phyloP scores from a whole-genome alignment of 331 rosid species.

The Acacia pycnantha region DNA sequence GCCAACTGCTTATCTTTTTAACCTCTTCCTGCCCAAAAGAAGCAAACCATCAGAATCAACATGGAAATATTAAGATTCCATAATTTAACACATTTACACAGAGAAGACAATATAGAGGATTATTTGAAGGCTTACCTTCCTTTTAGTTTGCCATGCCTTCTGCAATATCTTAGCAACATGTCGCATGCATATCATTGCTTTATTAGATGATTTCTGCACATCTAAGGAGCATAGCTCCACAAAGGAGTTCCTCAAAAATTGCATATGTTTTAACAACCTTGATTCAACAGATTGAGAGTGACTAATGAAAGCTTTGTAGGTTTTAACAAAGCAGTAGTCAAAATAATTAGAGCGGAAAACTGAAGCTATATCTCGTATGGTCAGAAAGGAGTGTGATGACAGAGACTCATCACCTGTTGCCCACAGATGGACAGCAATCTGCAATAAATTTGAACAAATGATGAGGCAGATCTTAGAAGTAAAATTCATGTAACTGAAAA shows the following conservation, averaged over 20 bases:
- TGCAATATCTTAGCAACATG: constrained; percentile 67
- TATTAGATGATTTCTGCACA: constrained; percentile 67
- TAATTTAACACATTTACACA: background rate
- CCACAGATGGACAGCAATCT: constrained; percentile 87
- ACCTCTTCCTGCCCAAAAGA: constrained; percentile 72
- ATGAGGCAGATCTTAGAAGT: constrained; percentile 22
- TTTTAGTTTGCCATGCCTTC: constrained; percentile 68
- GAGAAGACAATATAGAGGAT: constrained; percentile 21
- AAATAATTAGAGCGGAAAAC: constrained; percentile 53
- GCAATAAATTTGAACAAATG: constrained; percentile 40
- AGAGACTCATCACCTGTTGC: constrained; percentile 72
- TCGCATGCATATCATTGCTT: constrained; percentile 54
- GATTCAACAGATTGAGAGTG: constrained; percentile 66
- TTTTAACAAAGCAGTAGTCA: constrained; percentile 75
- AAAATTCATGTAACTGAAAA: constrained; percentile 3
- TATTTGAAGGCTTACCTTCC: constrained; percentile 45
- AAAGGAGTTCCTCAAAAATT: constrained; percentile 67
- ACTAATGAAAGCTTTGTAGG: constrained; percentile 66
- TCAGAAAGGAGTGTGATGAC: constrained; percentile 67
- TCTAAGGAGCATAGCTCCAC: constrained; percentile 83
- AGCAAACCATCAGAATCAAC: constrained; percentile 29
- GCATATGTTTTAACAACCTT: constrained; percentile 48
- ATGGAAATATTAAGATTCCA: constrained; percentile 9
- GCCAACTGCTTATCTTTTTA: constrained; percentile 76
- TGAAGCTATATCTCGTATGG: constrained; percentile 64